These are phyloP conservation scores for Pyracantha coccinea DNA, from an alignment of 331 rosid species.

Conservation along the genomic window DNA sequence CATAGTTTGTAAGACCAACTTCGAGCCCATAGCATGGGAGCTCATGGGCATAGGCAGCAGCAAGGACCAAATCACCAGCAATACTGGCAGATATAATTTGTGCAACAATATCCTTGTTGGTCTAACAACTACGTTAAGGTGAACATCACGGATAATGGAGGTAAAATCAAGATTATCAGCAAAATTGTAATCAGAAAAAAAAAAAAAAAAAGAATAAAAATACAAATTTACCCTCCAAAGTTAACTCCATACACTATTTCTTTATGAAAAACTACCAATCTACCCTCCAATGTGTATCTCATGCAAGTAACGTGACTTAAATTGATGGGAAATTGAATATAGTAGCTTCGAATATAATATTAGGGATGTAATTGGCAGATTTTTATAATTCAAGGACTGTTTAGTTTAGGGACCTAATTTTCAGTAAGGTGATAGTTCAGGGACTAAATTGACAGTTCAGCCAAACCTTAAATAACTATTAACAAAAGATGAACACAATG, in stretches of 20 bases:
- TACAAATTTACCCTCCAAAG: too few species aligned
- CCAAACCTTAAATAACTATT: not conserved
- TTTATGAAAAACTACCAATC: too few species aligned
- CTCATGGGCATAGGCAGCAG: constrained; percentile 78
- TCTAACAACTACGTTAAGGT: constrained; percentile 42
- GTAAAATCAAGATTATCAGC: not conserved
- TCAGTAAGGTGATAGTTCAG: too few species aligned
- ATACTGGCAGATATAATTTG: constrained; percentile 77
- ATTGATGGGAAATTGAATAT: too few species aligned
- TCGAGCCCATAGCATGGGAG: constrained; percentile 60
- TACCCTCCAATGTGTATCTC: too few species aligned
- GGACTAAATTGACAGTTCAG: not conserved
- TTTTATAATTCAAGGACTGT: too few species aligned
- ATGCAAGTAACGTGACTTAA: too few species aligned
- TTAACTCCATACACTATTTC: too few species aligned
- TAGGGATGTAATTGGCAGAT: too few species aligned
- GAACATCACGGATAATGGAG: not conserved
- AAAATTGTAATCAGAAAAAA: too few species aligned
- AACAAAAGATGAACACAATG: not conserved
- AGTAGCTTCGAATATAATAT: too few species aligned
- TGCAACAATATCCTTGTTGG: constrained; percentile 66
- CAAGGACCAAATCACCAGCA: constrained; percentile 80
- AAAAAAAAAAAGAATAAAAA: not conserved
- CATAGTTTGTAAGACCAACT: constrained; percentile 88
- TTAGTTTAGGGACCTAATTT: too few species aligned